These are phyloP conservation scores for Theileria parva DNA, from an alignment of 169 alveolate species.

Conservation along the genomic window DNA sequence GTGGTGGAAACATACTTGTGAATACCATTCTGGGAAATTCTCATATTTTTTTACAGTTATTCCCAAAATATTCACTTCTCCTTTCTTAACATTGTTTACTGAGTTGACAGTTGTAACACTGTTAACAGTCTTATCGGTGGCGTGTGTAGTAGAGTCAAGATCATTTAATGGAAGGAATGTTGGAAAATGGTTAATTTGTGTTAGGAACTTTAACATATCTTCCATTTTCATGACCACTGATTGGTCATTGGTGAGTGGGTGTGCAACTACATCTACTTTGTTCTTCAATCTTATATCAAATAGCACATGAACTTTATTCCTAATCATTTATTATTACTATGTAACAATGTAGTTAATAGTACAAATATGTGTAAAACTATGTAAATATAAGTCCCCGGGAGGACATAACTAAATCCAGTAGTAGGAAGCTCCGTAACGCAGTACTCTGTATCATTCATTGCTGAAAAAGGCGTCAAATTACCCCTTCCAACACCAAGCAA, in stretches of 20 bases:
- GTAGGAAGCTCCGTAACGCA: too few relatives aligned
- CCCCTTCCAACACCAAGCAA: constrained; percentile 74
- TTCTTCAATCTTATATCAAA: constrained; percentile 54
- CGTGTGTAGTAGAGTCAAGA: constrained; percentile 5
- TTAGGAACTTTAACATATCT: constrained; percentile 58
- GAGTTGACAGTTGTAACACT: background rate
- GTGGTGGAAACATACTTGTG: constrained; percentile 57
- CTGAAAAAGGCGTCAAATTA: constrained; percentile 76
- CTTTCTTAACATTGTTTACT: background rate
- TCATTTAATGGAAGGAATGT: constrained; percentile 38
- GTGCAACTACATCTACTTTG: constrained; percentile 55
- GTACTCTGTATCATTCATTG: constrained; percentile 71
- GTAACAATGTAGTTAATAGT: too few relatives aligned
- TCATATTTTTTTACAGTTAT: constrained; percentile 77
- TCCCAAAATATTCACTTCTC: constrained; percentile 67
- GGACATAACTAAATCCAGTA: too few relatives aligned
- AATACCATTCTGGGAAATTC: constrained; percentile 85
- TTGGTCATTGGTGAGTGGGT: constrained; percentile 55
- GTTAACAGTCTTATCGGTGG: constrained; percentile 10
- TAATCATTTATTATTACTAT: too few relatives aligned
- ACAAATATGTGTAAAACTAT: too few relatives aligned
- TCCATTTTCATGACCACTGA: constrained; percentile 49
- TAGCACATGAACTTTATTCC: constrained; percentile 25
- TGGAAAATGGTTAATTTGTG: constrained; percentile 38
- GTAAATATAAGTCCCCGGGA: too few relatives aligned